Conservation (phyloP, 257 asterid genomes). For the Paraleonurus japonicus region DNA sequence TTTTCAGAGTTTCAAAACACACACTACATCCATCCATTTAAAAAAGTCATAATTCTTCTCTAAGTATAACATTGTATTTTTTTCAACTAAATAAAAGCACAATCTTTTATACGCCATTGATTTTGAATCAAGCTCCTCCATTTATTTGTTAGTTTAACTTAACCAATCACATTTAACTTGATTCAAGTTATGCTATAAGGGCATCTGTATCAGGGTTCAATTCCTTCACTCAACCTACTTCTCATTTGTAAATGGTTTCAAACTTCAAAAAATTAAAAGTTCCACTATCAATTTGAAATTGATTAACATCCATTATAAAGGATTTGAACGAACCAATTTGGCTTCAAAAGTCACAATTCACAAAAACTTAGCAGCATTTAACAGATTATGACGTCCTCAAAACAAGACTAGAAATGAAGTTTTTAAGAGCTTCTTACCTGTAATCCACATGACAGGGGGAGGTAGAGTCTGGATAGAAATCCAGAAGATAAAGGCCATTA, state of each 20-base stretch:
- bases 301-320: not conserved
- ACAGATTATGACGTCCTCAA: not conserved
- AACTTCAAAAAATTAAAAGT: not conserved
- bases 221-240: not conserved
- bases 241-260: not conserved
- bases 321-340: not conserved
- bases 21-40: too few species aligned
- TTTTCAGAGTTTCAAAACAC: too few species aligned
- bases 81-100: not conserved
- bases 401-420: not conserved
- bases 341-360: not conserved
- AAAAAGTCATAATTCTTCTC: not conserved
- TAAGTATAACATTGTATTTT: not conserved
- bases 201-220: not conserved
- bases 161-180: not conserved
- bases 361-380: not conserved
- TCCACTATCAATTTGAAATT: not conserved
- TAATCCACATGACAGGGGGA: slow-evolving; percentile 81
- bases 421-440: slow-evolving; percentile 46
- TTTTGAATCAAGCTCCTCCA: not conserved
- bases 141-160: not conserved
- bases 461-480: slow-evolving; percentile 72
- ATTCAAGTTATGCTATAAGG: not conserved
- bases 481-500: slow-evolving; percentile 77
- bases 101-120: not conserved